Evolutionary conservation across 2,329 filamentous ascomycete species (phyloP).

Genomic region (Monascus ruber): DNA sequence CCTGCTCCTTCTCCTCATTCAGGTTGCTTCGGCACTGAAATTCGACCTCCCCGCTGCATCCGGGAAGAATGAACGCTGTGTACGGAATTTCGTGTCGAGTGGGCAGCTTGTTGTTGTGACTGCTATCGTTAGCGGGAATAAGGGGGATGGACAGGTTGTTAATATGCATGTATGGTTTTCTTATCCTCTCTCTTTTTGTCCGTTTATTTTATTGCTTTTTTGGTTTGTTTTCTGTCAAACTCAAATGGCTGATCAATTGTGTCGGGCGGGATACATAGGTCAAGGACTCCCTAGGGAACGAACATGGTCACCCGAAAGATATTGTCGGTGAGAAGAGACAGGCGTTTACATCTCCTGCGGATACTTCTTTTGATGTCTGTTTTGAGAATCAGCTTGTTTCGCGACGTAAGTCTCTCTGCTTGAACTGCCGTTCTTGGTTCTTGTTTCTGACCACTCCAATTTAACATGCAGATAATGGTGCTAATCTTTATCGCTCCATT

Average conservation of each 20-base stretch:
- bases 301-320: conserved; percentile 86
- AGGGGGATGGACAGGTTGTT: conserved; percentile 82
- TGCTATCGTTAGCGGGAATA: conserved; percentile 70
- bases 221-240: too few relatives aligned
- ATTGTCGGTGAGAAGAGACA: conserved; percentile 84
- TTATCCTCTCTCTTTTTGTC: neutral
- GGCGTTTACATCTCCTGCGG: conserved; percentile 84
- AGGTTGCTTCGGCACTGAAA: conserved; percentile 58
- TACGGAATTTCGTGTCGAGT: conserved; percentile 87
- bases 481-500: conserved; percentile 54
- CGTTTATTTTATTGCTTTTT: too few relatives aligned
- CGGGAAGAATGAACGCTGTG: conserved; percentile 69
- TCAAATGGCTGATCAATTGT: too few relatives aligned
- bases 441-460: neutral
- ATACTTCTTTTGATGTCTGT: conserved; percentile 92
- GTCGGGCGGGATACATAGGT: conserved; percentile 48
- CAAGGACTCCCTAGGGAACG: conserved; percentile 87
- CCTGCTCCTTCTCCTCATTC: conserved; percentile 23
- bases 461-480: conserved; percentile 20
- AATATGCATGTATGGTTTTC: conserved; percentile 73
- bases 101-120: conserved; percentile 95
- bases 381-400: conserved; percentile 71
- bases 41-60: conserved; percentile 72
- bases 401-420: conserved; percentile 44
- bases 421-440: neutral